Percentiles rank a stretch among this genome's conserved stretches.
These are phyloP conservation scores for Fraxinus cuspidata DNA, from an alignment of 257 asterid species.

Conservation along the genomic window DNA sequence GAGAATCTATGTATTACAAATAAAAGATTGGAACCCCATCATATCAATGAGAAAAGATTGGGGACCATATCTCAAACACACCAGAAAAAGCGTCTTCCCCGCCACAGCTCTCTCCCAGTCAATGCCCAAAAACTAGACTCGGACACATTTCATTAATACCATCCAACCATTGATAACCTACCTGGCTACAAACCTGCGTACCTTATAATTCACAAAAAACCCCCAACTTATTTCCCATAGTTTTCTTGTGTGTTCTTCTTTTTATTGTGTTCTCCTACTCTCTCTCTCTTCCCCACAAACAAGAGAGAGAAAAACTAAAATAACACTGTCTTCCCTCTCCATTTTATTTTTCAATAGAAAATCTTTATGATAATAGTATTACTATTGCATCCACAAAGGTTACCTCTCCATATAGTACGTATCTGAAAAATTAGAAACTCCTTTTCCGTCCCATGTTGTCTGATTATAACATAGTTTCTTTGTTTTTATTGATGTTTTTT, in stretches of 20 bases:
- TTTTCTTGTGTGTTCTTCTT: neutral
- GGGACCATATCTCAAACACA: neutral
- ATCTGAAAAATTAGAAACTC: neutral
- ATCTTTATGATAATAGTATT: neutral
- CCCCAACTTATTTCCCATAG: neutral
- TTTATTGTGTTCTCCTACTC: neutral
- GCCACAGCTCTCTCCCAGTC: neutral
- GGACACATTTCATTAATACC: neutral
- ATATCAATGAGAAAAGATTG: neutral
- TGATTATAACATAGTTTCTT: neutral
- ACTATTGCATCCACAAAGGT: neutral
- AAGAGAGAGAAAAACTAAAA: neutral
- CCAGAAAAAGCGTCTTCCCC: neutral
- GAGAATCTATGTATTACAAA: neutral
- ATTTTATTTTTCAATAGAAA: neutral
- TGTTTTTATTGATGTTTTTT: neutral
- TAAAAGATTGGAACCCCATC: neutral
- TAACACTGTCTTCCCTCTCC: neutral
- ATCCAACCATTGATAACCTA: neutral
- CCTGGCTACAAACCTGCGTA: neutral
- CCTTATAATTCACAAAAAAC: neutral
- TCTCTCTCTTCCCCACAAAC: slow-evolving; percentile 4
- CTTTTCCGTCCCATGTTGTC: neutral
- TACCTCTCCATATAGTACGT: neutral
- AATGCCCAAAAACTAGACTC: neutral